Percentiles rank a stretch among this genome's conserved stretches.
Evolutionary conservation across 2,329 filamentous ascomycete species (phyloP).

Genomic region (Diaporthe caulivora): DNA sequence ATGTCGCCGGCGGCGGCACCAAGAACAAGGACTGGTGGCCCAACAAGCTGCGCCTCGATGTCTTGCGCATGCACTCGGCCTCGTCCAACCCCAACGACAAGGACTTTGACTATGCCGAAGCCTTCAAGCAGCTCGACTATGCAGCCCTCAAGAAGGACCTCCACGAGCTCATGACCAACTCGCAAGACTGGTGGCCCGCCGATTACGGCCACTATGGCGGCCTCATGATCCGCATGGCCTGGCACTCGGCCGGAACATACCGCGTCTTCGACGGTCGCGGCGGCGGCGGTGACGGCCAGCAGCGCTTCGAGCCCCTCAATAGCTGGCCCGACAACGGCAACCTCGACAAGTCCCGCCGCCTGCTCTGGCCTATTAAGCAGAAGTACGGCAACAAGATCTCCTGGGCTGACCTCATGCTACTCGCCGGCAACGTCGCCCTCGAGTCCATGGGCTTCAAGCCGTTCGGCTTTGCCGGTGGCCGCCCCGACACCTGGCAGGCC

Average conservation of each 20-base stretch:
- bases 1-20: slow-evolving; percentile 71
- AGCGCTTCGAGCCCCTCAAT: slow-evolving; percentile 79
- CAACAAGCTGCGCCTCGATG: slow-evolving; percentile 72
- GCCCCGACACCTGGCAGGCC: slow-evolving; percentile 77
- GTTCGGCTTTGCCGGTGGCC: slow-evolving; percentile 78
- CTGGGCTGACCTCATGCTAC: slow-evolving; percentile 78
- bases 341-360: slow-evolving; percentile 81
- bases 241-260: slow-evolving; percentile 85
- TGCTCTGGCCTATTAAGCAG: slow-evolving; percentile 83
- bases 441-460: slow-evolving; percentile 80
- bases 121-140: slow-evolving; percentile 81
- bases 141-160: slow-evolving; percentile 81
- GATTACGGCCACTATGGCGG: slow-evolving; percentile 87
- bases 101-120: slow-evolving; percentile 77
- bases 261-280: slow-evolving; percentile 81
- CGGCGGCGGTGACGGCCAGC: slow-evolving; percentile 74
- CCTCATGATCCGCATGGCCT: slow-evolving; percentile 84
- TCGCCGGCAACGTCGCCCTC: slow-evolving; percentile 79
- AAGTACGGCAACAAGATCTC: slow-evolving; percentile 85
- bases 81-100: slow-evolving; percentile 71
- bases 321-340: slow-evolving; percentile 82
- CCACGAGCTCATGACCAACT: slow-evolving; percentile 73
- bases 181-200: slow-evolving; percentile 85
- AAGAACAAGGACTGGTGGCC: slow-evolving; percentile 80
- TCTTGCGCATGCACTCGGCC: slow-evolving; percentile 76